Base-by-base conservation (phyloP, 1,284 basidiomycete species). In the Gomphus bonarii region DNA sequence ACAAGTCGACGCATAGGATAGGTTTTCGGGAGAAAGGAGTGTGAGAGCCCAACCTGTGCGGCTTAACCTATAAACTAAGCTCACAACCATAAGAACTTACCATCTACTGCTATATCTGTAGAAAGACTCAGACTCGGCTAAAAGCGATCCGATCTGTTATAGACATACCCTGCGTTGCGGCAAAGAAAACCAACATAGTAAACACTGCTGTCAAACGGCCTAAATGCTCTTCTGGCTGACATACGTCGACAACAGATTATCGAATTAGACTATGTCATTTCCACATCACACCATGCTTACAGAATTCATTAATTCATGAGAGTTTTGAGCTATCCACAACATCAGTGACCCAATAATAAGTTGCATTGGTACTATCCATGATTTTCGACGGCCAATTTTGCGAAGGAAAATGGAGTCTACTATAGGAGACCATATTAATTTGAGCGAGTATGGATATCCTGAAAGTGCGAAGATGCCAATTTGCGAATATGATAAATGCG, bases 301-400 rank as follows among this genome's bases (percentile, higher is more conserved):
- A 64, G 88, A 80, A 54, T 89, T 82, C 66, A 99, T 78, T 62
- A 97, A 77, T 60, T 78, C 79, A 63, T 93, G 81, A 8, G 91
- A 87, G 63, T 88, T 83, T 55, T 81, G 73, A 1, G 94, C 90
- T 60, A 99, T 88, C 68, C 90, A 85, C 65, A 94, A 77, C 84
- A 99, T 90, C 62, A 93, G 76, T 50, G 82, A 75, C 28, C 94
- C 97, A 48, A 98, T 90, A 61, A 95, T 81, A 31, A 86, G 70
- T 71, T 99, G 97, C 75, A 99, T 95, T 47, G 97, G 97, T 60
- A 99, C 88, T 66, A 99, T 97, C 97, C 97, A 99, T 60, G 90
- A 94, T 72, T 98, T 99, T 61, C 97, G 79, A 55, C 97, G 82
- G 18, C 97, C 97, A 59, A 95, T 68, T 50, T 81, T 82, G 46